phyloP scores from a whole-genome alignment of 2,329 filamentous ascomycete genomes.

The Xylariaceae sp. region DNA sequence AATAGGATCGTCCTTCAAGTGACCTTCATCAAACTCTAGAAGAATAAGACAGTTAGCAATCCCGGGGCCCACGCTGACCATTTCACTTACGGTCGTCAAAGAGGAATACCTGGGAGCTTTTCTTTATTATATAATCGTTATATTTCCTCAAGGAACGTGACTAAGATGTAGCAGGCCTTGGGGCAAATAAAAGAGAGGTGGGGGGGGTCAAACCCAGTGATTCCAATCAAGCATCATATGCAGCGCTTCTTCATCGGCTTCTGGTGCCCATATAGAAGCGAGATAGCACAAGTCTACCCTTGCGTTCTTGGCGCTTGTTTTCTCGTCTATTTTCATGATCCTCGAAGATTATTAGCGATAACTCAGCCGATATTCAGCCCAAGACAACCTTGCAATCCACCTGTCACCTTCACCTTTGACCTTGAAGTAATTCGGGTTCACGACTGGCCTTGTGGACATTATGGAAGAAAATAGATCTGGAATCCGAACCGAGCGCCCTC shows the following conservation, averaged over 20 bases:
- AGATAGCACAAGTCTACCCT: slow-evolving; percentile 15
- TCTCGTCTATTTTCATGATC: slow-evolving; percentile 18
- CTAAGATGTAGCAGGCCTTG: no score
- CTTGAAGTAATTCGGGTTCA: slow-evolving; percentile 23
- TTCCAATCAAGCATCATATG: slow-evolving; percentile 19
- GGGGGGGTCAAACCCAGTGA: slow-evolving; percentile 22
- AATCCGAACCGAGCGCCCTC: no score
- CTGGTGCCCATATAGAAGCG: slow-evolving; percentile 15
- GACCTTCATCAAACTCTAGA: slow-evolving; percentile 24
- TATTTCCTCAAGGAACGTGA: no score
- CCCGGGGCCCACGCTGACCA: no score
- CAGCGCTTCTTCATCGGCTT: slow-evolving; percentile 11
- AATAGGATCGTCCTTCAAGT: slow-evolving; percentile 14
- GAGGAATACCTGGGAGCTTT: slow-evolving; percentile 8
- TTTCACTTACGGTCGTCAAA: slow-evolving; percentile 24
- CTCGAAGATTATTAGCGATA: no score
- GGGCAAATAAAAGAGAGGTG: no score
- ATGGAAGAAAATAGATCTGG: slow-evolving; percentile 25
- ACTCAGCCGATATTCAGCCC: no score
- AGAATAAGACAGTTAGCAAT: background rate
- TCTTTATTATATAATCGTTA: background rate
- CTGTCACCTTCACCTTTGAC: slow-evolving; percentile 17
- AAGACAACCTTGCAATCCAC: slow-evolving; percentile 17
- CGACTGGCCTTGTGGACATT: slow-evolving; percentile 15
- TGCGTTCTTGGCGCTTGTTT: slow-evolving; percentile 3